Conservation (phyloP, 345 rosid species). For the Cochlearia excelsa region DNA sequence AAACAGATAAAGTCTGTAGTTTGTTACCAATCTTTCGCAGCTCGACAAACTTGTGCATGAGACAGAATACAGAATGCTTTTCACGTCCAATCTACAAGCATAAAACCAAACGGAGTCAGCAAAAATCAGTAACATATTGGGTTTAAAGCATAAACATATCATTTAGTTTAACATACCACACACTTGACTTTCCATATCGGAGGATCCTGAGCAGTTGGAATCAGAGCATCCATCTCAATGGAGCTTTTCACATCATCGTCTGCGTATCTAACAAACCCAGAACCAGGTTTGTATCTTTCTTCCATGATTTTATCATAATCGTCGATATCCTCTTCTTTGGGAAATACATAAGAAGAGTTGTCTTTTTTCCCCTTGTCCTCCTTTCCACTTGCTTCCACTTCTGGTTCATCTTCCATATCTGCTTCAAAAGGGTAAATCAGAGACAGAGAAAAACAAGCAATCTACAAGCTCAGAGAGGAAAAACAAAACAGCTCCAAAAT, state of each 20-base stretch:
- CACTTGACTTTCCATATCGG: slow-evolving; percentile 91
- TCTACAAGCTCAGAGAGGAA: not conserved
- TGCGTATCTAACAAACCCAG: slow-evolving; percentile 49
- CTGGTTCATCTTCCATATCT: slow-evolving; percentile 55
- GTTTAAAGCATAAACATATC: not conserved
- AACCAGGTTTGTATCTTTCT: slow-evolving; percentile 59
- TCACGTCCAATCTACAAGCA: slow-evolving; percentile 73
- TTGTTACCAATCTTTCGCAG: slow-evolving; percentile 56
- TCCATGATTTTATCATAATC: slow-evolving; percentile 86
- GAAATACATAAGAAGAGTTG: slow-evolving; percentile 46
- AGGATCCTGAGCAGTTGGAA: slow-evolving; percentile 59
- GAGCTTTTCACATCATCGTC: slow-evolving; percentile 58
- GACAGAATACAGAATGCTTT: slow-evolving; percentile 72
- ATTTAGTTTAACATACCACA: slow-evolving; percentile 44
- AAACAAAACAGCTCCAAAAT: slow-evolving; percentile 3
- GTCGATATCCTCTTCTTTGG: slow-evolving; percentile 73
- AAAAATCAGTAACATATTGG: slow-evolving; percentile 2
- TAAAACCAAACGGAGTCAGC: slow-evolving; percentile 24
- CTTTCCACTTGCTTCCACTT: slow-evolving; percentile 40
- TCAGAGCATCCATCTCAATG: slow-evolving; percentile 49
- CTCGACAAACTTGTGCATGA: slow-evolving; percentile 94
- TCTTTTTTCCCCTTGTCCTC: slow-evolving; percentile 40
- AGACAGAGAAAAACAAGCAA: not conserved
- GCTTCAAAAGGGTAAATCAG: slow-evolving; percentile 21
- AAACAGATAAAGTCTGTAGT: slow-evolving; percentile 66